A percentile compares a stretch with the other conserved stretches of the same genome.
phyloP scores from a whole-genome alignment of 2,329 filamentous ascomycete species.

The Fusarium mundagurra region DNA sequence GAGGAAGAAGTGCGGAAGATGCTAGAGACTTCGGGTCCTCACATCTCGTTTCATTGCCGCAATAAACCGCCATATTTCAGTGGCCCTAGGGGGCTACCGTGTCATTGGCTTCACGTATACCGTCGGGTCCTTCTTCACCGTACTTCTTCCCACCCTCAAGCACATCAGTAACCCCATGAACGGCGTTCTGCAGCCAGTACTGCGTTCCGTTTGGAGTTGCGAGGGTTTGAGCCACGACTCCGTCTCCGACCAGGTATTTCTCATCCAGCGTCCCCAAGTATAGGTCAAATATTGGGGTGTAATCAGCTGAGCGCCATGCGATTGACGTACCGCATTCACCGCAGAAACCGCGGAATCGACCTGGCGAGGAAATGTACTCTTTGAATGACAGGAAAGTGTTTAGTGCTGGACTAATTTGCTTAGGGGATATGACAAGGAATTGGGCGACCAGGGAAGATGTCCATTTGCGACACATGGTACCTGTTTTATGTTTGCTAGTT shows the following conservation, averaged over 20 bases:
- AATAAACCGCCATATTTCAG: neutral
- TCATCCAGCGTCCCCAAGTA: slow-evolving; percentile 26
- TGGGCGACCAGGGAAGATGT: slow-evolving; percentile 23
- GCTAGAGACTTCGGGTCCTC: neutral
- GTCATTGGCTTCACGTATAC: slow-evolving; percentile 36
- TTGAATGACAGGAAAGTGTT: slow-evolving; percentile 1
- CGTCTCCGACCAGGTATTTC: slow-evolving; percentile 4
- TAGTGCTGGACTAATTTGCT: neutral
- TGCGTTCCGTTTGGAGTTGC: slow-evolving; percentile 21
- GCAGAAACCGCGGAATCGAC: slow-evolving; percentile 20
- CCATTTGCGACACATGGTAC: slow-evolving; percentile 30
- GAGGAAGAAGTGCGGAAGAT: neutral
- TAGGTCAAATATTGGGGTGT: slow-evolving; percentile 14
- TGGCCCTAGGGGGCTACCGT: neutral
- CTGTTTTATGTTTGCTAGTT: neutral
- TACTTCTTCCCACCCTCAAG: slow-evolving; percentile 18
- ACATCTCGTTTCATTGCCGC: neutral
- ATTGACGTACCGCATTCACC: slow-evolving; percentile 11
- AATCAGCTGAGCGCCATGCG: slow-evolving; percentile 20
- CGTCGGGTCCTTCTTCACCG: slow-evolving; percentile 54
- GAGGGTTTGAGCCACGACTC: neutral
- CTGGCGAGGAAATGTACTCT: slow-evolving; percentile 15
- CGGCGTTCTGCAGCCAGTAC: slow-evolving; percentile 20
- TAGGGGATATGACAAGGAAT: slow-evolving; percentile 16
- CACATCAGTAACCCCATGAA: slow-evolving; percentile 12